Evolutionary conservation across 2,329 filamentous ascomycete genomes (phyloP), one percentile per base, ranked within the genome.

Genomic region (Leptoxyphium fumago): DNA sequence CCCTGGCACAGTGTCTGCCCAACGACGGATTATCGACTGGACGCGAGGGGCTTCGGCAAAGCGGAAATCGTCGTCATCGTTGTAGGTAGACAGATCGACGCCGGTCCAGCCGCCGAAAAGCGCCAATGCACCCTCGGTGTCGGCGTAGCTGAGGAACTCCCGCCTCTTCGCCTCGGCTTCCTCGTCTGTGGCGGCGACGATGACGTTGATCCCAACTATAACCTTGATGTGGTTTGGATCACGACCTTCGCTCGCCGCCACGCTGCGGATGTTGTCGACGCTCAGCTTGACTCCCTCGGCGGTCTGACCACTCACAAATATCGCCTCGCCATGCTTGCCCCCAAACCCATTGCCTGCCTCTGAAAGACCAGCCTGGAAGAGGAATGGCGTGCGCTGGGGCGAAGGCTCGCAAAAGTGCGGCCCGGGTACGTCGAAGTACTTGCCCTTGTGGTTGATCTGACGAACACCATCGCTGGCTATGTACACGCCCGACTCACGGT

Each of bases 401-500:
- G 73, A 75, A 0, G 74, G 73, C 41, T 74, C 68, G 29, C 74
- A 68, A 21, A 71, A 68, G 44, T 69, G 67, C 1, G 63, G 61
- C 13, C 65, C 62, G 45, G 61, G 62, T 2, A 71, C 60, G 38
- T 59, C 59, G 52, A 71, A 72, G 43, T 68, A 67, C 40, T 57
- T 58, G 15, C 55, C 21, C 21, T 26, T 26, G 39, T 58, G 53
- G 40, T 57, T 47, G 47, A 56, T 83, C 46, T 72, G 61, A 9
- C 79, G 69, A 2, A 84, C 74, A 2, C 73, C 68, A 9, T 65
- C 62, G 3, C 72, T 70, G 15, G 72, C 64, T 1, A 71, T 71
- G 56, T 81, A 83, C 40, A 80, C 61, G 0, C 75, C 76, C 8
- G 65, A 70, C 46, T 73, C 61, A 14, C 72, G 70, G 54, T 81